Base-by-base conservation (phyloP, 2,329 filamentous ascomycete genomes). In the Microsporum audouinii region DNA sequence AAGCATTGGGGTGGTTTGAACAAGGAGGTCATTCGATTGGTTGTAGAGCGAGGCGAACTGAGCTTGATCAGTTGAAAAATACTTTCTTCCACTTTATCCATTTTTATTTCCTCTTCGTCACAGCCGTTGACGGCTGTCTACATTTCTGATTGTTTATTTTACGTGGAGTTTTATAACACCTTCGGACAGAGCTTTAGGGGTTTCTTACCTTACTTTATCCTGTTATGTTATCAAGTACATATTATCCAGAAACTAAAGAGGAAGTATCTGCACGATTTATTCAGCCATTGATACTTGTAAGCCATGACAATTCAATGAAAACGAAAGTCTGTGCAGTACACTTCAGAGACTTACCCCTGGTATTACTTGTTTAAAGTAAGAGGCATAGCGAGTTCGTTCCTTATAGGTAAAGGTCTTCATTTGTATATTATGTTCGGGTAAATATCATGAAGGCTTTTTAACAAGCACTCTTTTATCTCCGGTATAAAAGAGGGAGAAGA, bases 1-100 rank as follows among this genome's bases (percentile, higher is more conserved):
- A 65, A 63, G 14, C 49, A 61, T 36, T 66, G 64, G 64, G 57
- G 34, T 4, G 64, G 64, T 31, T 41, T 65, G 38, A 65, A 65
- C 41, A 65, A 64, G 47, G 63, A 65, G 31, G 57, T 64, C 14
- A 65, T 65, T 47, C 60, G 63, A 23, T 61, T 65, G 31, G 62
- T 64, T 51, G 62, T 65, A 8, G 62, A 64, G 39, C 57, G 60
- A 29, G 64, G 64, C 47, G 64, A 64, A 41, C 39, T 65, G 12
- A 63, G 59, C n/a, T 56, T 65, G 8, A 65, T 55, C 31, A 55
- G 62, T 36, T 65, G 47, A 63, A 14, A 5, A 12, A 3, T 7
- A 39, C 41, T 41, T 8, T 36, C 29, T 39, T 6, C 55, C 12
- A 57, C n/a, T 4, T 43, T 27, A 6, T 23, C 31, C 45, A 14